These are phyloP conservation scores for Eimeria brunetti DNA, from an alignment of 169 alveolate species.

Conservation along the genomic window DNA sequence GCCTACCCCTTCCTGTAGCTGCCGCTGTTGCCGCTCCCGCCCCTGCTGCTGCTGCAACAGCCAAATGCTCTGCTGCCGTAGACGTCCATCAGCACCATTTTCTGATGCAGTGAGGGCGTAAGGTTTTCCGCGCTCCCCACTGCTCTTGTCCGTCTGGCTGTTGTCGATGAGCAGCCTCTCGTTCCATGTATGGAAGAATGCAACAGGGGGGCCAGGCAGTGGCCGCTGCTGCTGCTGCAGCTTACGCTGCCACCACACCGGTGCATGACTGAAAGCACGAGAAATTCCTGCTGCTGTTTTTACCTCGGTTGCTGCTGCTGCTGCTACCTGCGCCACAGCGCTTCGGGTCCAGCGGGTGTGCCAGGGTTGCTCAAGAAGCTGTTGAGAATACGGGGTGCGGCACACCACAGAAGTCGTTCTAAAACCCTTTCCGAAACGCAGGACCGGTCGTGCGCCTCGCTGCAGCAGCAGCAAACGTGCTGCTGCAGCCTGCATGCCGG, in stretches of 20 bases:
- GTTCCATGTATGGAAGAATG: neutral
- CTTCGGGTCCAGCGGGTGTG: neutral
- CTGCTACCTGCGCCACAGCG: neutral
- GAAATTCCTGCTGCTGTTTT: neutral
- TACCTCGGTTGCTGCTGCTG: neutral
- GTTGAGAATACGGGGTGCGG: neutral
- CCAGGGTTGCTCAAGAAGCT: neutral
- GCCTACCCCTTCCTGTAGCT: neutral
- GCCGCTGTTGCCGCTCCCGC: neutral
- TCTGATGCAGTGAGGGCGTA: neutral
- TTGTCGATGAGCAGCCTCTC: neutral
- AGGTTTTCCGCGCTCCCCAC: neutral
- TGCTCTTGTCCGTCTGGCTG: neutral
- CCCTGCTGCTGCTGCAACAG: slow-evolving; percentile 26
- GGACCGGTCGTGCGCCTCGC: slow-evolving; percentile 49
- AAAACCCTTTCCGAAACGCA: neutral
- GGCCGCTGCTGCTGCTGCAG: slow-evolving; percentile 8
- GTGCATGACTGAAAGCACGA: neutral
- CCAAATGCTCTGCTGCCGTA: neutral
- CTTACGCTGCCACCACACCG: neutral
- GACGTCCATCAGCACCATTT: neutral
- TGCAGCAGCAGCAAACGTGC: slow-evolving; percentile 72
- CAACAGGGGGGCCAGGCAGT: neutral
- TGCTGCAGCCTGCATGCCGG: slow-evolving; percentile 77
- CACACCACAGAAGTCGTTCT: neutral